Conservation (phyloP, 345 rosid genomes). For the Psidium friedrichsthalianum region DNA sequence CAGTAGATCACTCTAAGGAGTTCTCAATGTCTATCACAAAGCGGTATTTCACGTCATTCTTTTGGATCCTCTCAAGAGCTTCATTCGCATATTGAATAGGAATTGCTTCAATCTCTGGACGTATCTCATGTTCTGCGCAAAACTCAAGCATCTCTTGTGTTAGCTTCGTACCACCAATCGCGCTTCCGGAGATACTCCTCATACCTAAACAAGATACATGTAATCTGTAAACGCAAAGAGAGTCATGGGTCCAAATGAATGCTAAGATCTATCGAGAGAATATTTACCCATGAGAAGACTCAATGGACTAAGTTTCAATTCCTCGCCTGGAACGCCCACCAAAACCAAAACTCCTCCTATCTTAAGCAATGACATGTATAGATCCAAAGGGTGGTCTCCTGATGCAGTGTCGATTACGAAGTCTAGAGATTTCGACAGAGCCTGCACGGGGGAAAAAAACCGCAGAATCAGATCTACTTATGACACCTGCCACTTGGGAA, state of each 20-base stretch:
- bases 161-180: conserved; percentile 13
- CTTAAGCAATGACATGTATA: conserved; percentile 48
- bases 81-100: conserved; percentile 21
- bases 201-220: conserved; percentile 2
- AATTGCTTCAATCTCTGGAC: conserved; percentile 15
- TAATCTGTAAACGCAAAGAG: neutral
- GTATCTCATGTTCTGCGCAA: conserved; percentile 16
- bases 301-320: conserved; percentile 18
- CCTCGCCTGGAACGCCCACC: conserved; percentile 19
- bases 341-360: conserved; percentile 17
- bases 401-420: conserved; percentile 75
- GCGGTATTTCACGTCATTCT: conserved; percentile 21
- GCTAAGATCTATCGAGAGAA: neutral
- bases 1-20: conserved; percentile 6
- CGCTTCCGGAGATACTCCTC: conserved; percentile 19
- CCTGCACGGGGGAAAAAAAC: conserved; percentile 8
- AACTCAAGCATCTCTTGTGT: conserved; percentile 30
- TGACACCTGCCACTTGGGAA: too few species aligned
- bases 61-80: conserved; percentile 21
- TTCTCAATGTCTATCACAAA: conserved; percentile 23
- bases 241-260: neutral
- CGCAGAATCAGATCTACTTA: too few species aligned
- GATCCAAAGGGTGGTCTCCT: conserved; percentile 73
- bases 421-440: conserved; percentile 47
- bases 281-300: conserved; percentile 13